Base-by-base conservation (phyloP, 169 alveolate species). In the Perkinsus olseni region DNA sequence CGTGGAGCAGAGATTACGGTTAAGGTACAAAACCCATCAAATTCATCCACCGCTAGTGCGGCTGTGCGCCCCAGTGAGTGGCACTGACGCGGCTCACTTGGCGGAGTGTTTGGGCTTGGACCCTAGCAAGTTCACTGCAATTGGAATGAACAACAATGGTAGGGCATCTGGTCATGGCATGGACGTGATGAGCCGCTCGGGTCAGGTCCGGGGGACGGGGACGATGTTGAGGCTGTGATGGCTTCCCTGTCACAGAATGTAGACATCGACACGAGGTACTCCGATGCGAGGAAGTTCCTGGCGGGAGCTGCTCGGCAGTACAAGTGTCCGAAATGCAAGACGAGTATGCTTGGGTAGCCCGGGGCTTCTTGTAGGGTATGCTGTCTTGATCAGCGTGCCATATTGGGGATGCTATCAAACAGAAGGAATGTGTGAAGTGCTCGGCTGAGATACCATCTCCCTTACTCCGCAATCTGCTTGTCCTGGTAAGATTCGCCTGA, bases 1-100 rank as follows among this genome's bases (percentile, higher is more conserved):
- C n/a, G n/a, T n/a, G n/a, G n/a, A n/a, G n/a, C n/a, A n/a, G n/a
- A n/a, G n/a, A n/a, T n/a, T n/a, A n/a, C 97, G 96, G 13, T 98
- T 62, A 62, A 62, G 98, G 97, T 99, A 99, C 95, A 96, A 97
- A 91, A 92, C 97, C n/a, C 97, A 97, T 91, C 99, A 99, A 95
- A 95, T 99, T 38, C 95, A 98, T 0, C 99, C 99, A 21, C 99
- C 99, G 0, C 95, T 98, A 0, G 93, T 96, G 74, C 95, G 99
- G 34, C 94, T 98, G 28, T 97, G 98, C 74, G 98, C 98, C 62
- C 98, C 97, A 91, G 98, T 98, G 11, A 98, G 96, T 50, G 99
- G 99, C 39, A 96, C 98, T 6, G 97, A 96, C 93, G 95, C 96
- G 13, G 94, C 90, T 28, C 91, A 92, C 40, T 37, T 94, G 0